These are phyloP conservation scores for Fusarium mundagurra DNA, from an alignment of 2,329 filamentous ascomycete genomes.

Conservation along the genomic window DNA sequence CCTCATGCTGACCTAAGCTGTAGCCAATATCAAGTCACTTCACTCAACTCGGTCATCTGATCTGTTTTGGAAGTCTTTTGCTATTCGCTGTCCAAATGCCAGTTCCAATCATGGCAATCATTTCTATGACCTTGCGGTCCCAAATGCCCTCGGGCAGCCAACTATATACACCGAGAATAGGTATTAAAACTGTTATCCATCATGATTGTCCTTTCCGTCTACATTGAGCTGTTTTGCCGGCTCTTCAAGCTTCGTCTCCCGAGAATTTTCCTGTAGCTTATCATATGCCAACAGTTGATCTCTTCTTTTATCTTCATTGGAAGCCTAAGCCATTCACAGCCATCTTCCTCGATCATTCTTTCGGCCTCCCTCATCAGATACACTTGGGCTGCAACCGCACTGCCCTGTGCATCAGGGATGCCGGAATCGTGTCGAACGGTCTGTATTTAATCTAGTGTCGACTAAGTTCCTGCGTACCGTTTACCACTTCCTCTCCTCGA, in stretches of 20 bases:
- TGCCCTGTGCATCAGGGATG: neutral
- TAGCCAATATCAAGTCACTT: neutral
- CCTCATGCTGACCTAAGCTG: conserved; percentile 6
- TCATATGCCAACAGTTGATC: neutral
- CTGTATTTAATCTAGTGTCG: conserved; percentile 12
- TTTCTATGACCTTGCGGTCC: conserved; percentile 33
- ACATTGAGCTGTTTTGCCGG: neutral
- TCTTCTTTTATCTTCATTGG: neutral
- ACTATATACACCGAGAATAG: conserved; percentile 45
- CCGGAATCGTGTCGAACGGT: neutral
- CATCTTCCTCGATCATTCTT: neutral
- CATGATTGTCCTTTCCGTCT: conserved; percentile 29
- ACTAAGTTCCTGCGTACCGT: conserved; percentile 1
- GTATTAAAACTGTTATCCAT: conserved; percentile 45
- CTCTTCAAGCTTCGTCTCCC: neutral
- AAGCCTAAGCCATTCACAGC: neutral
- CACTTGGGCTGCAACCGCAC: neutral
- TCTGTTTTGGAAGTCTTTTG: neutral
- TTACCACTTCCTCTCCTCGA: conserved; percentile 65
- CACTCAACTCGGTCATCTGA: neutral
- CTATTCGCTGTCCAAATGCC: conserved; percentile 35
- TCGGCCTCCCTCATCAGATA: conserved; percentile 22
- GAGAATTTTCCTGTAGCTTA: neutral
- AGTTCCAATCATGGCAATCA: conserved; percentile 30
- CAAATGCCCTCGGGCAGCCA: conserved; percentile 32